Conservation (phyloP, 2,329 filamentous ascomycete genomes). For the Fusarium caatingaense region DNA sequence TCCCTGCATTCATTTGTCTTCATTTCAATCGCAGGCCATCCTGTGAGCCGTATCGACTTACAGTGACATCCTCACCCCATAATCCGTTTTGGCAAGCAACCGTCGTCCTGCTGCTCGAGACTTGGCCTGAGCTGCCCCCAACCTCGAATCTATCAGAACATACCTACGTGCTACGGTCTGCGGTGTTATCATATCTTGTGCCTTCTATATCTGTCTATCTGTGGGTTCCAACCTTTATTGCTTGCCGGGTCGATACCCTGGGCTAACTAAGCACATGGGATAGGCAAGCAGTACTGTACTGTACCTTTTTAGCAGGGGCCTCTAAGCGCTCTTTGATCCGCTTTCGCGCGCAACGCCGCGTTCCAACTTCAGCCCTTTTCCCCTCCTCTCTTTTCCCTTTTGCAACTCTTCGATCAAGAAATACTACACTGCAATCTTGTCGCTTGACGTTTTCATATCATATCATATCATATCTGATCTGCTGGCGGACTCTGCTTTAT, state of each 20-base stretch:
- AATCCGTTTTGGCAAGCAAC: slow-evolving; percentile 3
- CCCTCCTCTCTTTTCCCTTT: slow-evolving; percentile 40
- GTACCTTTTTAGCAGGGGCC: slow-evolving; percentile 40
- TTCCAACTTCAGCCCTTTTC: slow-evolving; percentile 44
- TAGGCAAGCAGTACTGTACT: slow-evolving; percentile 7
- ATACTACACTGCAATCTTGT: slow-evolving; percentile 26
- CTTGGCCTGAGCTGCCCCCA: not conserved
- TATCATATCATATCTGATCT: slow-evolving; percentile 11
- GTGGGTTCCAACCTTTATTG: slow-evolving; percentile 26
- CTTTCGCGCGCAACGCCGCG: slow-evolving; percentile 43
- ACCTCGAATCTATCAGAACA: slow-evolving; percentile 10
- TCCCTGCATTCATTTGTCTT: slow-evolving; percentile 9
- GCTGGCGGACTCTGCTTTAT: not conserved
- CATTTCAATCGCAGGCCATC: slow-evolving; percentile 33
- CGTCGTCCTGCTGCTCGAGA: not conserved
- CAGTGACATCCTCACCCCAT: slow-evolving; percentile 16
- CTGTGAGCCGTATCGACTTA: slow-evolving; percentile 31
- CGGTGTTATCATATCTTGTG: slow-evolving; percentile 12
- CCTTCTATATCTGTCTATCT: slow-evolving; percentile 18
- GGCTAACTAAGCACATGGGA: slow-evolving; percentile 21
- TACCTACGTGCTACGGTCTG: slow-evolving; percentile 35
- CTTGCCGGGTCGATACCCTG: slow-evolving; percentile 25
- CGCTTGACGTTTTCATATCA: slow-evolving; percentile 8
- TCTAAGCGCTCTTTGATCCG: slow-evolving; percentile 45
- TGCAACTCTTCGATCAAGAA: slow-evolving; percentile 28